Base-by-base conservation (phyloP, 2,329 filamentous ascomycete genomes). In the Cladosporium velox region DNA sequence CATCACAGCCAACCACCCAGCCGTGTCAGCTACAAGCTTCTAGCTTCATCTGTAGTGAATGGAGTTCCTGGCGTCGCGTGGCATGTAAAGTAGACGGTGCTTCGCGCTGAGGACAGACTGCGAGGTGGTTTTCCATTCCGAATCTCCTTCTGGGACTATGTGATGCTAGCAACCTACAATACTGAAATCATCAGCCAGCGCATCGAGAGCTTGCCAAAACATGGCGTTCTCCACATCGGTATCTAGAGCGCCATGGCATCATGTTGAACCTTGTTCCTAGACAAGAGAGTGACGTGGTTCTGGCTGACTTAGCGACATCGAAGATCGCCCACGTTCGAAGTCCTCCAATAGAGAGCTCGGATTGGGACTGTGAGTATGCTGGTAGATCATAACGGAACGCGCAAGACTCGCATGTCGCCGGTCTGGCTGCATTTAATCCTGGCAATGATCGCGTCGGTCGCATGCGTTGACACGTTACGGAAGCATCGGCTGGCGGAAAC, bases 1-100 rank as follows among this genome's bases (percentile, higher is more conserved):
- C 54, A 58, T 58, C 54, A 58, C 54, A 58, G 54, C 54, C 54
- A 58, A 58, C 54, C 54, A 58, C 2, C 28, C 51, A 58, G 14
- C 51, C 51, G 51, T 32, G 28, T 54, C 28, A 24, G 28, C 51
- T 54, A 28, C 51, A 54, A 54, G 51, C 51, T 54, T 21, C 51
- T 21, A 32, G 51, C 51, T 54, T 54, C 24, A 54, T 2, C 18
- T 28, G 30, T 30, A 21, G 26, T 18, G 51, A 54, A 54, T 18
- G 18, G 28, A 54, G 14, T 28, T 35, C 12, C 34, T 14, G 6
- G 15, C 28, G 51, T 30, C 26, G 15, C 24, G 26, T 47, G 41
- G 41, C 41, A 47, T 24, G 41, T 47, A 8, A 47, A 47, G 38
- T 18, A 44, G 2, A 10, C 41, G 41, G 41, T 47, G n/a, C 41